phyloP scores from a whole-genome alignment of 352 stramenopile genomes.

The Lagenidium giganteum region DNA sequence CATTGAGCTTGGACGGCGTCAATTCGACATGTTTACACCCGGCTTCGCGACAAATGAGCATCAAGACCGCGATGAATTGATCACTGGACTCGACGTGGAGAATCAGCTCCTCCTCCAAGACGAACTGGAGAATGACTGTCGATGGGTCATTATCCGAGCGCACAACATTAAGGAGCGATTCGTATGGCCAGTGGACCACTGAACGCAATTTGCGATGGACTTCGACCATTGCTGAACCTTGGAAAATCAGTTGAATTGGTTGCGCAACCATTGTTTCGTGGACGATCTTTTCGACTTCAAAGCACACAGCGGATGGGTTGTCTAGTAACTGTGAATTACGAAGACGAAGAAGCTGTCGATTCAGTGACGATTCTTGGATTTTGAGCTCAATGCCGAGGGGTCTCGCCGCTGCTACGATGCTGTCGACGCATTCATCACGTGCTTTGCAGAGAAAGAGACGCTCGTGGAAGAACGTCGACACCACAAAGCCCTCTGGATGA shows the following conservation, averaged over 20 bases:
- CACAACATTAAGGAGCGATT: slow-evolving; percentile 40
- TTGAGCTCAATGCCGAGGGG: slow-evolving; percentile 35
- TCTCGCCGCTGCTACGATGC: slow-evolving; percentile 42
- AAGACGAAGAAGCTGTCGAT: slow-evolving; percentile 48
- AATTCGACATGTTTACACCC: slow-evolving; percentile 49
- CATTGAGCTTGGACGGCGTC: slow-evolving; percentile 30
- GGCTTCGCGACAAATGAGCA: slow-evolving; percentile 57
- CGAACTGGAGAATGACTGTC: slow-evolving; percentile 62
- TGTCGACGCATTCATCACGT: slow-evolving; percentile 49
- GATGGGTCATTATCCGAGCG: slow-evolving; percentile 46
- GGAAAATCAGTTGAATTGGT: slow-evolving; percentile 63
- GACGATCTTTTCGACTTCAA: slow-evolving; percentile 52
- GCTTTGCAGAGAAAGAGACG: slow-evolving; percentile 61
- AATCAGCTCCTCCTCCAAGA: slow-evolving; percentile 45
- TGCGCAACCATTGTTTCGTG: too few relatives aligned
- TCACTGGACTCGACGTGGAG: slow-evolving; percentile 50
- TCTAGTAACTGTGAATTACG: slow-evolving; percentile 52
- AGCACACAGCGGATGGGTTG: slow-evolving; percentile 50
- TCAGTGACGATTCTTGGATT: slow-evolving; percentile 32
- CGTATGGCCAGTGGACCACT: slow-evolving; percentile 55
- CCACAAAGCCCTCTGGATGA: slow-evolving; percentile 49
- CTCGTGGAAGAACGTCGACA: slow-evolving; percentile 58
- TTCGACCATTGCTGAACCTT: slow-evolving; percentile 51
- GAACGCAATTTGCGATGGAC: slow-evolving; percentile 54
- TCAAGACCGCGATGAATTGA: slow-evolving; percentile 57